These are phyloP conservation scores for Xylaria grammica DNA, from an alignment of 495 filamentous ascomycete species.

Conservation along the genomic window DNA sequence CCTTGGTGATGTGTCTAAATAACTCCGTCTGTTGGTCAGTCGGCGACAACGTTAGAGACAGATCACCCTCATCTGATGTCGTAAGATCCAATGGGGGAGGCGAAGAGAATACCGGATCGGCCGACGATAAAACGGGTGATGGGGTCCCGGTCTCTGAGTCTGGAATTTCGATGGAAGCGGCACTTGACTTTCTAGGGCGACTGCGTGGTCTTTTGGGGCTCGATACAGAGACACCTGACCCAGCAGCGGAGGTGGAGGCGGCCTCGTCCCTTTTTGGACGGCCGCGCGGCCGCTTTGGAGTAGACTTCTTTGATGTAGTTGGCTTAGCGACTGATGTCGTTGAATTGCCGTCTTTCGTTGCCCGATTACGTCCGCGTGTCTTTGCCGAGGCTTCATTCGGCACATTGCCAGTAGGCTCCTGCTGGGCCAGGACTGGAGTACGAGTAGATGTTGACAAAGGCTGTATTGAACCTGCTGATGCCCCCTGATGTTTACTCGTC, in stretches of 20 bases:
- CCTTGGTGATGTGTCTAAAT: conserved; percentile 67
- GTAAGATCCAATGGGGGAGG: conserved; percentile 41
- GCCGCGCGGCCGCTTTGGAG: conserved; percentile 23
- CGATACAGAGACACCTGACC: conserved; percentile 21
- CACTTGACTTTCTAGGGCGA: conserved; percentile 22
- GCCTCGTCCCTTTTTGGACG: conserved; percentile 29
- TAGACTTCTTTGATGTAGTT: background rate
- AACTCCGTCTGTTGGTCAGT: conserved; percentile 50
- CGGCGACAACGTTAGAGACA: conserved; percentile 41
- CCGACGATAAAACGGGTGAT: conserved; percentile 48
- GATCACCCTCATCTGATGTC: conserved; percentile 45
- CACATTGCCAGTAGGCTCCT: conserved; percentile 1
- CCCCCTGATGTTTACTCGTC: conserved; percentile 51
- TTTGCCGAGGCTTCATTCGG: conserved; percentile 31
- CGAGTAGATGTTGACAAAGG: conserved; percentile 32
- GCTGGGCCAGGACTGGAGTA: conserved; percentile 16
- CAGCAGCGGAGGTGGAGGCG: conserved; percentile 8
- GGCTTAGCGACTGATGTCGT: conserved; percentile 16
- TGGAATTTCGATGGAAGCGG: conserved; percentile 57
- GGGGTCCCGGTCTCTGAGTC: conserved; percentile 62
- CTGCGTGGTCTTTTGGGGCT: conserved; percentile 29
- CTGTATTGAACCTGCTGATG: conserved; percentile 14
- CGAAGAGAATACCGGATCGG: conserved; percentile 43
- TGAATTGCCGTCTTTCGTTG: conserved; percentile 35
- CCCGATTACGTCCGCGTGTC: conserved; percentile 50